Conservation (phyloP, 2,329 filamentous ascomycete genomes). For the Xylariaceae sp. region DNA sequence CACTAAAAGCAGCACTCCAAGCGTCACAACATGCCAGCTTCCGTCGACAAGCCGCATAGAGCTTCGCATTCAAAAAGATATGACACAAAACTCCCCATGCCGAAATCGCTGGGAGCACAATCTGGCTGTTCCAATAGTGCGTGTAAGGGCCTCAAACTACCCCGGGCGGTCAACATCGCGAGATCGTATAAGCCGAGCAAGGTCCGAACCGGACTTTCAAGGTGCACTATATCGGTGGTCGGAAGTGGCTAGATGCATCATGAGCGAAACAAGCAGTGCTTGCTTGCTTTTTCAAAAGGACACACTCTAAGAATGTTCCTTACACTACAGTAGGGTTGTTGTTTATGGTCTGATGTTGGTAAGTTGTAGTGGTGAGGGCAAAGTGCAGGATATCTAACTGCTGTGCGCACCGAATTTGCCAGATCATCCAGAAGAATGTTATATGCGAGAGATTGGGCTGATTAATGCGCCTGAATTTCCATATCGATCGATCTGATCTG, state of each 20-base stretch:
- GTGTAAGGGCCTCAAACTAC: neutral
- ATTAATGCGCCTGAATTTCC: neutral
- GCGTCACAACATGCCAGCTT: neutral
- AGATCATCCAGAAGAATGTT: neutral
- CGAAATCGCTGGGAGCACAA: neutral
- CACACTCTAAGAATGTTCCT: neutral
- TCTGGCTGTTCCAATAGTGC: neutral
- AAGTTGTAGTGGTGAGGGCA: neutral
- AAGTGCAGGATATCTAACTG: neutral
- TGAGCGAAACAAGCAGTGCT: neutral
- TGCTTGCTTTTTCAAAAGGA: neutral
- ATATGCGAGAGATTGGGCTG: neutral
- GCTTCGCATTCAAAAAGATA: neutral
- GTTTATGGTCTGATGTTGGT: neutral
- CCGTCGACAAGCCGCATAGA: neutral
- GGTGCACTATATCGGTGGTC: neutral
- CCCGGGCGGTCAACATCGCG: neutral
- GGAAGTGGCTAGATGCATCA: slow-evolving; percentile 16
- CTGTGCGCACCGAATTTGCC: neutral
- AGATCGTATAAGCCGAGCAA: neutral
- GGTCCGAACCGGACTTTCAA: neutral
- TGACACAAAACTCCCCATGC: neutral
- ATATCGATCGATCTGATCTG: slow-evolving; percentile 4
- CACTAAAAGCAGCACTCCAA: neutral
- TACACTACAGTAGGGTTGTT: neutral